Percentiles rank a stretch among this genome's conserved stretches.
Evolutionary conservation across 2,329 filamentous ascomycete species (phyloP).

Genomic region (Aspergillus arachidicola): DNA sequence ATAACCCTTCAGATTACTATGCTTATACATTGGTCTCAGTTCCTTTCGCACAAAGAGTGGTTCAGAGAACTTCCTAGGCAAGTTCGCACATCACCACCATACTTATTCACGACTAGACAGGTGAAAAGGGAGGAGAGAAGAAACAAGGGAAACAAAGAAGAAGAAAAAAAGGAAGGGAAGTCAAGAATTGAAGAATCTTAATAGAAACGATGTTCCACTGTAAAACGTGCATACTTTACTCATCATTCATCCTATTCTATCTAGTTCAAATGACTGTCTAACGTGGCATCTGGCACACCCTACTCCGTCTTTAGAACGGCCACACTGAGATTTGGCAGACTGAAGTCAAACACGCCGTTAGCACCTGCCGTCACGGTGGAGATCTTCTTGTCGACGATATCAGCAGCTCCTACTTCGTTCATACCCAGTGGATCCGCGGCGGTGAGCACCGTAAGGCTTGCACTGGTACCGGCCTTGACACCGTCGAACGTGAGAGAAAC

Average conservation of each 20-base stretch:
- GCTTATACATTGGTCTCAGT: no score
- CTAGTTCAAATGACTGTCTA: not conserved
- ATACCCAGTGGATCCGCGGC: slow-evolving; percentile 35
- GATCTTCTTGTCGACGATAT: slow-evolving; percentile 24
- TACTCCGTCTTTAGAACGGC: slow-evolving; percentile 28
- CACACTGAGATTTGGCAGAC: slow-evolving; percentile 30
- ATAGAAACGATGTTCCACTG: not conserved
- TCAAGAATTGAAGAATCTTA: not conserved
- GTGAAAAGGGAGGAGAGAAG: no score
- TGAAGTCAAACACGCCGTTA: slow-evolving; percentile 30
- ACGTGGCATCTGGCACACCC: not conserved
- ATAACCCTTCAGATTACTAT: not conserved
- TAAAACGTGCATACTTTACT: not conserved
- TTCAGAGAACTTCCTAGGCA: no score
- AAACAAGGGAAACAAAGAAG: no score
- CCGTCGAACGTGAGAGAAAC: slow-evolving; percentile 42
- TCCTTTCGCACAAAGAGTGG: no score
- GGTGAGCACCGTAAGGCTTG: slow-evolving; percentile 47
- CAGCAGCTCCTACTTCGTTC: slow-evolving; percentile 31
- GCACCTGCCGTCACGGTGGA: slow-evolving; percentile 27
- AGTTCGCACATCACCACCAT: no score
- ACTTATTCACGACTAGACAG: no score
- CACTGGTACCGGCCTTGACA: slow-evolving; percentile 32
- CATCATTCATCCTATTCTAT: not conserved
- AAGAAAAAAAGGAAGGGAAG: not conserved